Percentiles rank a stretch among this genome's conserved stretches.
Evolutionary conservation across 2,329 filamentous ascomycete species (phyloP).

Genomic region (Cytospora schulzeri): DNA sequence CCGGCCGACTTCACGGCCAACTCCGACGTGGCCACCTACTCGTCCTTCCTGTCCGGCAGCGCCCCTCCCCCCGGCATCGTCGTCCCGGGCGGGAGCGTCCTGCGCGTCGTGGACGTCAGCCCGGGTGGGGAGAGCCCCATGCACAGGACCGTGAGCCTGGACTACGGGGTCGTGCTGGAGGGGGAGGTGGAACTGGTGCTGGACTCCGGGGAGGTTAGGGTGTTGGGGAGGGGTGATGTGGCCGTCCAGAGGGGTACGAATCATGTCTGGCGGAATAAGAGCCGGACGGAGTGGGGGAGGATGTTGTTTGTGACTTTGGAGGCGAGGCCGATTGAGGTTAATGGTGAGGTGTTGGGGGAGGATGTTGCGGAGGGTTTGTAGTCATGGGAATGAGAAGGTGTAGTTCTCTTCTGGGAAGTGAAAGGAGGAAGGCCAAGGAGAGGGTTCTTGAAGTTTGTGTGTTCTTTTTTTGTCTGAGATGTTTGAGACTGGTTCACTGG

Average conservation of each 20-base stretch:
- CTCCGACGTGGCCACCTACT: slow-evolving; percentile 25
- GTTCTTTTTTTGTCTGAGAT: too few species aligned
- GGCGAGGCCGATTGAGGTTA: too few species aligned
- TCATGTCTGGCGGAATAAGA: slow-evolving; percentile 46
- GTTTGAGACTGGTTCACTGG: too few species aligned
- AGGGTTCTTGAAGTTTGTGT: too few species aligned
- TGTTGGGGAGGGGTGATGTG: slow-evolving; percentile 48
- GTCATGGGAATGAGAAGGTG: too few species aligned
- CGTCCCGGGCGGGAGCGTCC: slow-evolving; percentile 27
- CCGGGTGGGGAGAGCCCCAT: slow-evolving; percentile 26
- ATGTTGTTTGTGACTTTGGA: slow-evolving; percentile 38
- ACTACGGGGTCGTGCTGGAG: slow-evolving; percentile 53
- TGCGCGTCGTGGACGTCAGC: slow-evolving; percentile 29
- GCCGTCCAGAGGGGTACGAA: slow-evolving; percentile 50
- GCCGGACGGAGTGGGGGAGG: slow-evolving; percentile 43
- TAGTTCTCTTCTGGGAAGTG: too few species aligned
- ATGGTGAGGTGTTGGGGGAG: too few species aligned
- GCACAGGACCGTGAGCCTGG: slow-evolving; percentile 50
- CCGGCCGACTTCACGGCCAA: slow-evolving; percentile 15
- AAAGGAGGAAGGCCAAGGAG: too few species aligned
- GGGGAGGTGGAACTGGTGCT: slow-evolving; percentile 51
- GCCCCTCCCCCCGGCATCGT: slow-evolving; percentile 16
- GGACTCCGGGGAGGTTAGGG: slow-evolving; percentile 47
- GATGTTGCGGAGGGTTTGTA: too few species aligned
- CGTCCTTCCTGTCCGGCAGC: neutral